phyloP scores from a whole-genome alignment of 2,329 filamentous ascomycete species.

The Pezicula radicicola region DNA sequence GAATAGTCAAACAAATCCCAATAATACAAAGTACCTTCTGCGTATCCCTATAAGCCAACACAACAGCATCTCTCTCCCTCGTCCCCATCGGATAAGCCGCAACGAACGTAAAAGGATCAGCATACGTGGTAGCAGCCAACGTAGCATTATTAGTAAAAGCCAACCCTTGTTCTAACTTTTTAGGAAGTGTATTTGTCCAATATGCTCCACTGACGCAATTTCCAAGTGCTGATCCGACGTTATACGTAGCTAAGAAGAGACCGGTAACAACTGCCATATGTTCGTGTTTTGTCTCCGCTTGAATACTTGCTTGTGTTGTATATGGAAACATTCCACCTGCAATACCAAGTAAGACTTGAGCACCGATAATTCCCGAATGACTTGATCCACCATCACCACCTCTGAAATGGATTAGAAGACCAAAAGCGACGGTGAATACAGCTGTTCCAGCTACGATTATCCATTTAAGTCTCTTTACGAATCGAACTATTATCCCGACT shows the following conservation, averaged over 20 bases:
- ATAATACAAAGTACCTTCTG: slow-evolving; percentile 47
- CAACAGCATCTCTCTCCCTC: slow-evolving; percentile 18
- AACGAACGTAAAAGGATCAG: slow-evolving; percentile 36
- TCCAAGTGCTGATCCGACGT: slow-evolving; percentile 57
- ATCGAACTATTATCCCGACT: slow-evolving; percentile 54
- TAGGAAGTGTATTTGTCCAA: slow-evolving; percentile 58
- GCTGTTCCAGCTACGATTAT: slow-evolving; percentile 59
- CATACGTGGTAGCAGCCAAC: slow-evolving; percentile 29
- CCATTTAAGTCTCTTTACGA: slow-evolving; percentile 52
- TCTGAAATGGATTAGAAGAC: slow-evolving; percentile 61
- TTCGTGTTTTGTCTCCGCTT: slow-evolving; percentile 47
- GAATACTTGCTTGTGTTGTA: slow-evolving; percentile 46
- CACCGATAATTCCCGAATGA: slow-evolving; percentile 57
- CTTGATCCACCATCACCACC: slow-evolving; percentile 41
- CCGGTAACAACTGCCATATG: slow-evolving; percentile 63
- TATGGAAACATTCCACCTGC: slow-evolving; percentile 54
- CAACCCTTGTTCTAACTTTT: slow-evolving; percentile 46
- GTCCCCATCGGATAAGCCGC: slow-evolving; percentile 40
- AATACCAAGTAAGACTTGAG: slow-evolving; percentile 59
- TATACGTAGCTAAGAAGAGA: slow-evolving; percentile 60
- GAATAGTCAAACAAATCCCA: slow-evolving; percentile 43
- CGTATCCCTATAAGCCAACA: slow-evolving; percentile 34
- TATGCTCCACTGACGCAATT: slow-evolving; percentile 59
- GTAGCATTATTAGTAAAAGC: slow-evolving; percentile 48
- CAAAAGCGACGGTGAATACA: slow-evolving; percentile 63